Percentiles rank a stretch among this genome's conserved stretches.
phyloP scores from a whole-genome alignment of 2,329 filamentous ascomycete species.

The Xylaria polymorpha region DNA sequence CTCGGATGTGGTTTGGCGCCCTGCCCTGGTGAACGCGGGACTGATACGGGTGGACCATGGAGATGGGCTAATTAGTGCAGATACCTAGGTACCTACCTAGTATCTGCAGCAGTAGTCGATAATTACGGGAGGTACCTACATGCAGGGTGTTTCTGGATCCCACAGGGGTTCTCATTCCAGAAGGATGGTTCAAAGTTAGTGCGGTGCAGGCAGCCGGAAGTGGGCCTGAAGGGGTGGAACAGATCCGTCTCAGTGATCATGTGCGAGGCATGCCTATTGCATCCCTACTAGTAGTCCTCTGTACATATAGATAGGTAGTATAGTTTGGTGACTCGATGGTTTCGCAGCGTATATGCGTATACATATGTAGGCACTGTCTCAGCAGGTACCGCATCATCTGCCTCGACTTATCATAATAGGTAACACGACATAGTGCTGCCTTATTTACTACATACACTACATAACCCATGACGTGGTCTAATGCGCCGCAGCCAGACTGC shows the following conservation, averaged over 20 bases:
- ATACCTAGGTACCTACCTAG: neutral
- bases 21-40: neutral
- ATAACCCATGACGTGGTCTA: neutral
- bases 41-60: neutral
- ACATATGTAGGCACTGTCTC: neutral
- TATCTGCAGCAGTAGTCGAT: neutral
- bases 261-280: slow-evolving; percentile 1
- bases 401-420: neutral
- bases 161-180: slow-evolving; percentile 19
- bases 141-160: neutral
- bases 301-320: neutral
- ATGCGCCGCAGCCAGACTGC: too few relatives aligned
- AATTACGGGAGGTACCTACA: too few relatives aligned
- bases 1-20: neutral
- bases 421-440: neutral
- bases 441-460: neutral
- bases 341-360: too few relatives aligned
- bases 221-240: neutral
- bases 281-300: too few relatives aligned
- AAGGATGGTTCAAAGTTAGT: slow-evolving; percentile 23
- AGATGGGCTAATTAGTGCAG: slow-evolving; percentile 26
- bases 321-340: neutral
- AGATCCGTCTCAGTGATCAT: slow-evolving; percentile 25
- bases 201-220: neutral
- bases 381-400: neutral